Conservation (phyloP, 108 stramenopile species). For the Skeletonema grethae region DNA sequence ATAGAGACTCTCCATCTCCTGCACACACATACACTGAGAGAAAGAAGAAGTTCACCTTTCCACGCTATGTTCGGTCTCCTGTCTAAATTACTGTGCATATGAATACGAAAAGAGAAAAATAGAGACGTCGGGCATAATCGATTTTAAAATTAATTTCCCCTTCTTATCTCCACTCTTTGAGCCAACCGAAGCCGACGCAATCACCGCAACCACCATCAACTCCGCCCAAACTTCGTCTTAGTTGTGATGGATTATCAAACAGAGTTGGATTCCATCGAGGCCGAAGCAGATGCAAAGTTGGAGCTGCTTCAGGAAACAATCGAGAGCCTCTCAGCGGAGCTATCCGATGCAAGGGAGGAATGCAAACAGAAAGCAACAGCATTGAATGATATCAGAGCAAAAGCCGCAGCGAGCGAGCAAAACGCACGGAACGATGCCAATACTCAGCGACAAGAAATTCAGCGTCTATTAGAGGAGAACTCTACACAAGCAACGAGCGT, state of each 20-base stretch:
- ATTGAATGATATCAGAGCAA: neutral
- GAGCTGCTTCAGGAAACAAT: conserved; percentile 5
- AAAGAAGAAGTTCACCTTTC: no score
- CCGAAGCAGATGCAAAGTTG: conserved; percentile 16
- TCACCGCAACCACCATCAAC: no score
- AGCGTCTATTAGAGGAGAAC: neutral
- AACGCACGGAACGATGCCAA: neutral
- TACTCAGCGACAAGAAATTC: neutral
- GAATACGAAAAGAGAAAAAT: no score
- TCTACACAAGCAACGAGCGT: neutral
- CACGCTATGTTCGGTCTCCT: no score
- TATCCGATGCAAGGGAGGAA: conserved; percentile 3
- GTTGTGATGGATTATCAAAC: neutral
- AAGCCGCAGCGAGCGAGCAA: neutral
- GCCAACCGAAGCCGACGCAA: no score
- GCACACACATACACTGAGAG: no score
- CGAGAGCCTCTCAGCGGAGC: neutral
- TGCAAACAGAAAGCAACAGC: neutral
- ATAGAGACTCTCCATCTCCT: no score
- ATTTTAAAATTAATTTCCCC: no score
- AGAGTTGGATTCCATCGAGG: conserved; percentile 9
- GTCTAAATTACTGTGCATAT: no score
- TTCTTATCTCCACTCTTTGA: no score
- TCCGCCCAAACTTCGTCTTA: no score
- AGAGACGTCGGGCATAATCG: no score